Evolutionary conservation across 495 filamentous ascomycete genomes (phyloP), one percentile per base, ranked within the genome.

Genomic region (Echria macrotheca): DNA sequence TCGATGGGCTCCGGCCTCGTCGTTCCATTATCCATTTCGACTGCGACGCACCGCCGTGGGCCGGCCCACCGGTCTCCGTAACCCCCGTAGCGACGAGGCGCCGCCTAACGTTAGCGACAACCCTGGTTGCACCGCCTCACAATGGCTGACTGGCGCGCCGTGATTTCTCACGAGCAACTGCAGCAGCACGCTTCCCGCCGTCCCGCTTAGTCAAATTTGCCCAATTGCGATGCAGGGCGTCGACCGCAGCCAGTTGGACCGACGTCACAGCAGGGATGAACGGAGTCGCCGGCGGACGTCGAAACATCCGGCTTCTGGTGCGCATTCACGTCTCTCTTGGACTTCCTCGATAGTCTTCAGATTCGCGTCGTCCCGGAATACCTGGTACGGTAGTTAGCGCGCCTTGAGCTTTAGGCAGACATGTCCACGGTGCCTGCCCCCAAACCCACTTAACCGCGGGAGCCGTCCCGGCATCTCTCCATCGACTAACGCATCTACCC

Each of bases 91-190:
- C n/a, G n/a, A n/a, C n/a, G 35, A 17, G 35, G 38, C 38, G 38
- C n/a, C 21, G 18, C 38, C 5, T 5, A 41, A 21, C 12, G 12
- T 6, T 6, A 12, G 6, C 28, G 12, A 11, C 22, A 12, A 22
- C 38, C 38, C 38, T n/a, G 22, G 38, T 24, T 23, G 38, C 38
- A 41, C 38, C 38, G 38, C 38, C 38, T 41, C 38, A 25, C 19
- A 4, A 5, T 41, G 38, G 38, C 38, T 41, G 18, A 41, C 38
- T 41, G 37, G 24, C 38, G 38, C 18, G 11, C 14, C 21, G 35
- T 14, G 31, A 3, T 6, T 15, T 35, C 31, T 35, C 36, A 3
- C 36, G n/a, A 21, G 14, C 36, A 18, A 15, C n/a, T 12, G 38
- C 17, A 5, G 38, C 38, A 41, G 38, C 38, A 41, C 22, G 24